A percentile compares a stretch with the other conserved stretches of the same genome.
Evolutionary conservation across 768 basidiomycete species (phyloP).

Genomic region (Mycena indigotica): DNA sequence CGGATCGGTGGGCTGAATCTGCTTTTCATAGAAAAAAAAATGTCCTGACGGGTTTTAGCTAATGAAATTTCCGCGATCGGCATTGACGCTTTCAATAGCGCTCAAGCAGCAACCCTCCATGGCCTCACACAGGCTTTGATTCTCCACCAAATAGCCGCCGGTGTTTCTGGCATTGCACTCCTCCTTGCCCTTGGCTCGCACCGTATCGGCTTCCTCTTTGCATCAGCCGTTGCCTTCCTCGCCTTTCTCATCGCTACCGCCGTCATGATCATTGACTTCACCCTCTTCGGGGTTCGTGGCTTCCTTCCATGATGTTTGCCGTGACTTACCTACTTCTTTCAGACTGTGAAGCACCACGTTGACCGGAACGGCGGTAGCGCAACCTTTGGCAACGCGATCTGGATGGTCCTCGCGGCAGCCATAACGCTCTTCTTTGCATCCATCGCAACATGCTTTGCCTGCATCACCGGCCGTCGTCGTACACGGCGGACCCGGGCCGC

Average conservation of each 20-base stretch:
- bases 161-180: constrained; percentile 47
- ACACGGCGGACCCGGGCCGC: background rate
- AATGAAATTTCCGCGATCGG: constrained; percentile 17
- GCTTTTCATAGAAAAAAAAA: too few relatives aligned
- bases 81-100: constrained; percentile 24
- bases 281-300: constrained; percentile 20
- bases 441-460: constrained; percentile 52
- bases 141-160: constrained; percentile 58
- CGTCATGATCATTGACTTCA: constrained; percentile 21
- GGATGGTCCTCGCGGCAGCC: constrained; percentile 24
- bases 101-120: constrained; percentile 38
- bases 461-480: constrained; percentile 33
- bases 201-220: constrained; percentile 24
- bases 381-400: constrained; percentile 20
- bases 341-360: constrained; percentile 19
- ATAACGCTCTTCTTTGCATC: constrained; percentile 38
- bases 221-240: constrained; percentile 19
- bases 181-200: constrained; percentile 49
- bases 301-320: background rate
- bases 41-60: background rate
- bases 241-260: constrained; percentile 21
- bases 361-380: constrained; percentile 11
- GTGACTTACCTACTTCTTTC: background rate
- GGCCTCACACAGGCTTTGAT: constrained; percentile 56
- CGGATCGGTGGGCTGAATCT: constrained; percentile 20